phyloP scores from a whole-genome alignment of 768 basidiomycete genomes.

The Termitomyces sp. region DNA sequence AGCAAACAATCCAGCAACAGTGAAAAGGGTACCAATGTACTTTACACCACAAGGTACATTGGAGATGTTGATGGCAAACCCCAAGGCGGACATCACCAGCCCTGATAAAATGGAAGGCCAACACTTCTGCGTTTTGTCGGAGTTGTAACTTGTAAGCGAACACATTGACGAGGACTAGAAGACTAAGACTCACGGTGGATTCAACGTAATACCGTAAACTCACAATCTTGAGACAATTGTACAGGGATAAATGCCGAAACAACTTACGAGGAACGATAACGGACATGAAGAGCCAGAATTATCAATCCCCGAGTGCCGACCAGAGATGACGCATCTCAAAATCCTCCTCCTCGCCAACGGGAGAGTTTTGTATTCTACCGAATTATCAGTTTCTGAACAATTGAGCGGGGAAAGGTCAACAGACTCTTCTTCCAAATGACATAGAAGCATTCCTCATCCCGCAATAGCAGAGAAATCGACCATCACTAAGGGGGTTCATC shows the following conservation, averaged over 20 bases:
- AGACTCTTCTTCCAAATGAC: conserved; percentile 54
- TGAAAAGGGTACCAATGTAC: conserved; percentile 72
- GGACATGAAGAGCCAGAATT: conserved; percentile 60
- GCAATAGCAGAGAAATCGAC: conserved; percentile 62
- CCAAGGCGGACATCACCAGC: conserved; percentile 47
- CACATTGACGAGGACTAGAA: conserved; percentile 25
- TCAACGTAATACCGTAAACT: conserved; percentile 72
- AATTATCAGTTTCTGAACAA: background rate
- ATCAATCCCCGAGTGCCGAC: conserved; percentile 61
- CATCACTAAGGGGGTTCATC: conserved; percentile 35
- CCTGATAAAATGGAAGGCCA: conserved; percentile 56
- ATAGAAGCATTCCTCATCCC: conserved; percentile 48
- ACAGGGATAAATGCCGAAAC: background rate
- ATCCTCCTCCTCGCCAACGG: conserved; percentile 58
- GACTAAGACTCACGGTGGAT: conserved; percentile 55
- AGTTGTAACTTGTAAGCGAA: conserved; percentile 57
- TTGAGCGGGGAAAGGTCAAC: conserved; percentile 7
- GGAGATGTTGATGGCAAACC: conserved; percentile 64
- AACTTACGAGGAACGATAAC: conserved; percentile 55
- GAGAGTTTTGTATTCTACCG: conserved; percentile 52
- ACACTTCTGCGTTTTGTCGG: conserved; percentile 53
- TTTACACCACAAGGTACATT: conserved; percentile 48
- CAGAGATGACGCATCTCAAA: conserved; percentile 52
- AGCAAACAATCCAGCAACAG: conserved; percentile 60
- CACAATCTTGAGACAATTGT: background rate